phyloP scores from a whole-genome alignment of 257 asterid species.

The Scutellaria minor region DNA sequence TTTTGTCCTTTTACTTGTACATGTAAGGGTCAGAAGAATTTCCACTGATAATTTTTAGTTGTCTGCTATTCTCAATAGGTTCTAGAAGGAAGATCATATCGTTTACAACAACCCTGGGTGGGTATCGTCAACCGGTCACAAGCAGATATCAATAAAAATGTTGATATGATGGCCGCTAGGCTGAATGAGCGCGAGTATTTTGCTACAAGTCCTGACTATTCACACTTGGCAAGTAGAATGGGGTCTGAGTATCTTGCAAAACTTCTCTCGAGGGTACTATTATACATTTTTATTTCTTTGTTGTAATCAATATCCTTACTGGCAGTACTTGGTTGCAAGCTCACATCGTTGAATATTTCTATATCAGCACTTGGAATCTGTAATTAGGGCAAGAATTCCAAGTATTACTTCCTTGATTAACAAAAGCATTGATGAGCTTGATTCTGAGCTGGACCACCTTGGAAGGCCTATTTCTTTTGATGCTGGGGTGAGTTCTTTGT shows the following conservation, averaged over 20 bases:
- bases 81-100: constrained; percentile 89
- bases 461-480: constrained; percentile 92
- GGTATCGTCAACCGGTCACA: constrained; percentile 94
- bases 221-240: constrained; percentile 82
- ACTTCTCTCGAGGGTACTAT: constrained; percentile 80
- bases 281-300: constrained; percentile 3
- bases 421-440: constrained; percentile 85
- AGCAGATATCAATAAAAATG: constrained; percentile 82
- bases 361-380: constrained; percentile 85
- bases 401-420: constrained; percentile 88
- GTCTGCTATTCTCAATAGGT: constrained; percentile 53
- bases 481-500: constrained; percentile 75
- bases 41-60: neutral
- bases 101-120: constrained; percentile 92
- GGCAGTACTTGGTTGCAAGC: constrained; percentile 24
- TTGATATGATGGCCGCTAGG: constrained; percentile 76
- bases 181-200: constrained; percentile 83
- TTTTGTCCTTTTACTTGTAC: neutral
- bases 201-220: constrained; percentile 84
- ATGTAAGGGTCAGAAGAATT: constrained; percentile 17
- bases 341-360: constrained; percentile 27
- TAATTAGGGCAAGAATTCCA: constrained; percentile 82
- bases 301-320: constrained; percentile 14
- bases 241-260: constrained; percentile 96
- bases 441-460: constrained; percentile 89